Evolutionary conservation across 208 protist species (phyloP), one percentile per base, ranked within the genome.

Genomic region (Crithidia expoeki): DNA sequence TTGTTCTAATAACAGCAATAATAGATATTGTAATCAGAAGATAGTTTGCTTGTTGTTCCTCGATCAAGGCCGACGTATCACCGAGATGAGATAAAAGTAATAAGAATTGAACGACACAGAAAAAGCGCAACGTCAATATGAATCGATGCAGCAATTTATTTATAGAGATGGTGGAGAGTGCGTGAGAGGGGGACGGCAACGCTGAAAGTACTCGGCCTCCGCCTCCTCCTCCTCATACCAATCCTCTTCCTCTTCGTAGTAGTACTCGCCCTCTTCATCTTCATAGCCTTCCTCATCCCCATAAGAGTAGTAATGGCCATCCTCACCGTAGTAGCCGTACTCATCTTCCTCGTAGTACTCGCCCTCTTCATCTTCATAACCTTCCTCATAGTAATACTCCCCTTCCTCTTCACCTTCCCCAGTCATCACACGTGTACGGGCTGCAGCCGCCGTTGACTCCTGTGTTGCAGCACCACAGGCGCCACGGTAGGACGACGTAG

Each of bases 121-220:
- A 47, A 47, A 47, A 47, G 16, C 5, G 42, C n/a, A n/a, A 47
- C n/a, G 42, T 47, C 42, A 21, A 47, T 47, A 17, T n/a, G 3
- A 17, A n/a, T 17, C 42, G 42, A 21, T 47, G 3, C 42, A 47
- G n/a, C 42, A 47, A 17, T 47, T 21, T 21, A 47, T 5, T 5
- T 62, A 87, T 27, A 84, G 47, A 10, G 77, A 84, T 2, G 84
- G 84, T 47, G 84, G 84, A 1, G 84, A 89, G 57, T 86, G 84
- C 1, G 71, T 85, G 33, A 70, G 50, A 23, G 69, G 83, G 0
- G 68, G 80, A 28, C 76, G 73, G 38, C 72, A 76, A 14, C 58
- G 63, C 60, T 80, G 64, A 12, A 76, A 72, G 58, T 64, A 67
- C 2, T 66, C 55, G 21, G 62, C 49, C 30, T 72, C 76, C 11